Evolutionary conservation across 106 monocot species (phyloP).

Genomic region (Alisma plantagoaquatica): DNA sequence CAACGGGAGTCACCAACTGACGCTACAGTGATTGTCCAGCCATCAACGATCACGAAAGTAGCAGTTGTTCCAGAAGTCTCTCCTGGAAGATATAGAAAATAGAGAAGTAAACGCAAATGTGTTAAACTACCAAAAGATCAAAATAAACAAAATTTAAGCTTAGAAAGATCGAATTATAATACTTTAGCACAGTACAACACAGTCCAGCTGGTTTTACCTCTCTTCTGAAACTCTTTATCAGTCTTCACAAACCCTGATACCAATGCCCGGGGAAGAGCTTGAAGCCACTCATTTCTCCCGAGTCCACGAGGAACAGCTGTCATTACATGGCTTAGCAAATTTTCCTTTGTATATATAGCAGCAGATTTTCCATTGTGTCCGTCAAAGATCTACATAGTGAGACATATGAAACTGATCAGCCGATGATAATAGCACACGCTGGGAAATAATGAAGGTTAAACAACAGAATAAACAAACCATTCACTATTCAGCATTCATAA

Average conservation of each 20-base stretch:
- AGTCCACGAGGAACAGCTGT: constrained; percentile 39
- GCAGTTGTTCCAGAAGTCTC: constrained; percentile 17
- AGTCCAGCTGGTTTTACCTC: constrained; percentile 20
- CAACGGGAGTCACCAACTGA: constrained; percentile 21
- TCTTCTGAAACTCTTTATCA: constrained; percentile 57
- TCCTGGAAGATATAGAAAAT: constrained; percentile 3
- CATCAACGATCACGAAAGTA: constrained; percentile 18
- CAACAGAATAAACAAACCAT: neutral
- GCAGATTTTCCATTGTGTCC: constrained; percentile 71
- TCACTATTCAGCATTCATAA: neutral
- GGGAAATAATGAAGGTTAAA: neutral
- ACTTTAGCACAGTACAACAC: too few species aligned
- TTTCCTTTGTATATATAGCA: constrained; percentile 44
- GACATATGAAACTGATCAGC: too few species aligned
- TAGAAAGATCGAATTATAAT: neutral
- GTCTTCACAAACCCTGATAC: constrained; percentile 72
- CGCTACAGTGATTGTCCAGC: constrained; percentile 14
- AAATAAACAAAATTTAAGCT: constrained; percentile 1
- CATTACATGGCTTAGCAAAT: constrained; percentile 45
- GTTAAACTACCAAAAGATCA: neutral
- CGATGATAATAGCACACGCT: too few species aligned
- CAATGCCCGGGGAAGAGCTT: constrained; percentile 55
- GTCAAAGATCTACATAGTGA: constrained; percentile 56
- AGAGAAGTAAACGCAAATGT: too few species aligned
- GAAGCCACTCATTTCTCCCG: constrained; percentile 59